Evolutionary conservation across 208 protist genomes (phyloP).

Genomic region (Acanthamoeba castellanii): DNA sequence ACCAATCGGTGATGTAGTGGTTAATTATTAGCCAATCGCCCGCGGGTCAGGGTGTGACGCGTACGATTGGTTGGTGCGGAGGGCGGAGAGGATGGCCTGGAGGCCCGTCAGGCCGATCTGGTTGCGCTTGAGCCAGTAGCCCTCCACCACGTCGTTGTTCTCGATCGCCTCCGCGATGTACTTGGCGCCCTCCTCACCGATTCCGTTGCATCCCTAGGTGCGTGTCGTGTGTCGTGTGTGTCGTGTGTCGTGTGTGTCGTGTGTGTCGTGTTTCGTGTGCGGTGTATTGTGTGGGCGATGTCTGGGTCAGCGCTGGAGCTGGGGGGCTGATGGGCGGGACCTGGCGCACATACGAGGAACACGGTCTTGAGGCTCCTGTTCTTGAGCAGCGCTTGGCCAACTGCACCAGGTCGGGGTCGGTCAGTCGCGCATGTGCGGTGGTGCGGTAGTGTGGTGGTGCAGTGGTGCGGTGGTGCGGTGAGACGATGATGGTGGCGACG

Average conservation of each 20-base stretch:
- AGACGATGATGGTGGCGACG: too few species aligned
- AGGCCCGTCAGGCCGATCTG: constrained; percentile 28
- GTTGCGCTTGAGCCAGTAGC: constrained; percentile 62
- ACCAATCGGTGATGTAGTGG: too few species aligned
- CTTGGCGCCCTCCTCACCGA: constrained; percentile 26
- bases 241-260: too few species aligned
- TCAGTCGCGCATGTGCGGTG: neutral
- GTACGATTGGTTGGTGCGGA: constrained; percentile 6
- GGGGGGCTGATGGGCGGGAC: neutral
- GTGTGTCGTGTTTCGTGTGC: too few species aligned
- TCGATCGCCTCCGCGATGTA: constrained; percentile 25
- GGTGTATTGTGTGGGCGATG: too few species aligned
- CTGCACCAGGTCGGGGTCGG: neutral
- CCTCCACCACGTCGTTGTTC: constrained; percentile 18
- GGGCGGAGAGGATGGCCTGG: neutral
- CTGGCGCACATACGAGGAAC: neutral
- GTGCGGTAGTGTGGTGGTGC: too few species aligned
- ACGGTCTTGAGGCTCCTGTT: constrained; percentile 49
- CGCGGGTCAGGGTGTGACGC: neutral
- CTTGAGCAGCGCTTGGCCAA: constrained; percentile 3
- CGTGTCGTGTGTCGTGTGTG: too few species aligned
- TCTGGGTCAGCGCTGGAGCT: neutral
- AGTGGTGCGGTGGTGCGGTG: too few species aligned
- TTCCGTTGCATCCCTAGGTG: neutral
- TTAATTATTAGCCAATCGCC: too few species aligned